Base-by-base conservation (phyloP, 176 grass and related monocot species). In the Juncus effusus region DNA sequence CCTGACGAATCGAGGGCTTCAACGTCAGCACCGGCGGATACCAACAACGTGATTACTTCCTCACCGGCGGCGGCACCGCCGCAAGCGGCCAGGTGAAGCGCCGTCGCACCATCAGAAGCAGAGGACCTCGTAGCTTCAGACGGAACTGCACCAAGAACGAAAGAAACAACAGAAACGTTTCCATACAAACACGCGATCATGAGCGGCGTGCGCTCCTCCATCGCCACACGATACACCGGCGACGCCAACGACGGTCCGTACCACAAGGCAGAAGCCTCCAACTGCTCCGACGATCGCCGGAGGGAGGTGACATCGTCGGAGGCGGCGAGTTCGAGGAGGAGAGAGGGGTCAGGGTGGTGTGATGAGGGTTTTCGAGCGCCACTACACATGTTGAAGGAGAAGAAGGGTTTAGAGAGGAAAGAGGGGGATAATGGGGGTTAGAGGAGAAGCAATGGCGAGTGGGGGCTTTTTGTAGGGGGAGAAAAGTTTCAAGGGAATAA, bases 171-270 rank as follows among this genome's bases (percentile, higher is more conserved):
- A 36, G 64, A 51, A 4, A 80, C 63, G 80, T 72, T 82, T 11
- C 94, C 94, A 56, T 90, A 99, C 36, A 93, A 57, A 55, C 88
- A 85, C 6, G 88, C 94, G 1, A 99, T 80, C 94, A 99, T 99
- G 51, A 87, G 80, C 1, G 93, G 83, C 11, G 88, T 86, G 7
- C 93, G 82, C 51, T 64, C 40, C 79, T 96, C 85, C 38, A 80
- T 37, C 7, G 75, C 77, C 6, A 78, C 70, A 6, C 80, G 81
- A 0, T 57, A 41, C 0, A 2, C 49, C 7, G 67, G 66, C 28
- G 56, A 73, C 0, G 40, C 57, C 1, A 77, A 72, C 2, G 83
- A 93, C 0, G 87, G 94, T 0, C 83, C 83, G 37, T 93, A 99
- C 94, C 94, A 99, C 0, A 52, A 61, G 3, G 16, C 50, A 3